Conservation (phyloP, 1,284 basidiomycete species). For the Ceratobasidium sp. region DNA sequence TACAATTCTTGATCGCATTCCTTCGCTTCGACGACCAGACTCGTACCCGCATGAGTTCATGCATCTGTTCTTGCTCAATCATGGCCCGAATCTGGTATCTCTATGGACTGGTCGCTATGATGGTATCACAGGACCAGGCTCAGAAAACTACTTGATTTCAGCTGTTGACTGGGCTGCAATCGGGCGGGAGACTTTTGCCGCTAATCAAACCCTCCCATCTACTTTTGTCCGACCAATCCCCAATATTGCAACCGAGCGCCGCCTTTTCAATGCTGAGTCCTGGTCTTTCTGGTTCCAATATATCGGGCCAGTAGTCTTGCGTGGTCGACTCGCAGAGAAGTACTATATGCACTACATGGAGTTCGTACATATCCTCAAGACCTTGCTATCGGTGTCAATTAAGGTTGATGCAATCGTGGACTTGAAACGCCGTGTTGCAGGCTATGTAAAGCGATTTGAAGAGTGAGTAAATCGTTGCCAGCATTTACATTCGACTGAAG, state of each 20-base stretch:
- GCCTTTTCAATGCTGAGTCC: constrained; percentile 56
- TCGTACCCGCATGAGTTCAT: constrained; percentile 56
- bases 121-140: background rate
- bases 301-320: constrained; percentile 54
- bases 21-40: constrained; percentile 38
- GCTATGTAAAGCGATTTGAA: constrained; percentile 53
- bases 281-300: constrained; percentile 59
- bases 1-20: constrained; percentile 10
- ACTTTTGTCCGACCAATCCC: constrained; percentile 53
- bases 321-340: constrained; percentile 51
- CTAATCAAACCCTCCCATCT: constrained; percentile 55
- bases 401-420: constrained; percentile 50
- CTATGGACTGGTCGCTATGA: constrained; percentile 38
- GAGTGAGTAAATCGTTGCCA: no score
- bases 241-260: constrained; percentile 53
- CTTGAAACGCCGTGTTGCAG: constrained; percentile 44
- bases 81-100: constrained; percentile 37
- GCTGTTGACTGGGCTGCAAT: constrained; percentile 48
- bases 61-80: constrained; percentile 52
- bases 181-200: constrained; percentile 53
- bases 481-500: no score
- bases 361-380: constrained; percentile 53
- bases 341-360: constrained; percentile 54
- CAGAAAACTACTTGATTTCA: background rate
- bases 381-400: constrained; percentile 49